Base-by-base conservation (phyloP, 495 filamentous ascomycete species). In the Chlorociboria aeruginascens region DNA sequence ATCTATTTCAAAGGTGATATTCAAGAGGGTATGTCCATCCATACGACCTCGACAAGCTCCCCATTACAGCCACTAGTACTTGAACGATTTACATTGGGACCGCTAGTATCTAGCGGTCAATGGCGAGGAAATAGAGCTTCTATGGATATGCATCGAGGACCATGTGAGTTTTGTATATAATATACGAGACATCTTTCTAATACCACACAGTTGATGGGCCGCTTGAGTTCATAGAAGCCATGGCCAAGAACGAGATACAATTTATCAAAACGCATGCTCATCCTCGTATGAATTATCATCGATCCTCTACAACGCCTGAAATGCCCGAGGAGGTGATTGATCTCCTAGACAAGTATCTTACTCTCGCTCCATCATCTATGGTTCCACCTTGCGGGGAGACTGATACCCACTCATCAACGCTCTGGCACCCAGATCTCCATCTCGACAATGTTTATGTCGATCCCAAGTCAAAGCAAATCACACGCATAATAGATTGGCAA, bases 361-460 rank as follows among this genome's bases (percentile, higher is more conserved):
- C 6, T 1, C 41, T 55, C 10, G 32, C 47, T 43, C 35, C 43
- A 36, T 2, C 43, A 36, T 2, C 43, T 20, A 45, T 55, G 35
- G 35, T 43, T 14, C 52, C 51, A 45, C 33, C 45, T 0, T 8
- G 29, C 9, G 34, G 25, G n/a, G 33, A 36, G 2, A 36, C 7
- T 14, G 45, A 37, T 36, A 40, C 31, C 17, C 40, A 47, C 31
- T 41, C 35, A 13, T 45, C 17, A 55, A 56, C 48, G 48, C 39
- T 66, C 8, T 64, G 42, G 28, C 61, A 66, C 46, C 53, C 55
- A 8, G 56, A 64, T 49, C 50, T 66, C 14, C 55, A 60, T 46
- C 60, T 59, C 14, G 56, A 63, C 37, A 63, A 66, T 45, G 50
- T 66, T 16, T 66, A 62, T 35, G 49, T 64, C 10, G 56, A 66